A percentile compares a stretch with the other conserved stretches of the same genome.
Evolutionary conservation across 192 early-diverging fungal species (phyloP).

Genomic region (Linnemannia zychae): DNA sequence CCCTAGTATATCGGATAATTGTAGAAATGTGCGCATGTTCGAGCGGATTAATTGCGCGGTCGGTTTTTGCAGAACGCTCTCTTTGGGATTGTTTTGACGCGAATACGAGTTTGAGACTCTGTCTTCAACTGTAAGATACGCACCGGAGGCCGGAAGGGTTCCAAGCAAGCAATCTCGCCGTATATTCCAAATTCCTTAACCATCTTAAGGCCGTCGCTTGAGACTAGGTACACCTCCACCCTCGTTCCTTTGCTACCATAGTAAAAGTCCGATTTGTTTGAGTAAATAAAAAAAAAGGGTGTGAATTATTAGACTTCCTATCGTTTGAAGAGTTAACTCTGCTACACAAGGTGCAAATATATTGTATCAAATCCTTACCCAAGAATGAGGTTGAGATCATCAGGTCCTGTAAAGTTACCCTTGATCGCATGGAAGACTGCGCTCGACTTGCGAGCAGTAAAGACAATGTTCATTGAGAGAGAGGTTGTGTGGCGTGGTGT

Average conservation of each 20-base stretch:
- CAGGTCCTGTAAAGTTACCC: conserved; percentile 73
- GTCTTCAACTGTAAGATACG: background rate
- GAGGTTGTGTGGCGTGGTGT: background rate
- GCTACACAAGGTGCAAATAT: too few species aligned
- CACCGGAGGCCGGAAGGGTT: conserved; percentile 63
- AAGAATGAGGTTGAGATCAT: conserved; percentile 79
- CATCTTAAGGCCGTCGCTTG: conserved; percentile 58
- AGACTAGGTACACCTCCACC: conserved; percentile 70
- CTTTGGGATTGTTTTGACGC: background rate
- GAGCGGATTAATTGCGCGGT: background rate
- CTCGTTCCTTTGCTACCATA: conserved; percentile 66
- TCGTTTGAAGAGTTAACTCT: background rate
- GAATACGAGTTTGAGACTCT: background rate
- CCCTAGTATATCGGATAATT: conserved; percentile 61
- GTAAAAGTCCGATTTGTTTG: background rate
- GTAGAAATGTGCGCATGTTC: background rate
- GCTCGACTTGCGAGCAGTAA: conserved; percentile 84
- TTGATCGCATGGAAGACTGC: conserved; percentile 75
- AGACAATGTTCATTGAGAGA: conserved; percentile 65
- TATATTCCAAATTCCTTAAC: conserved; percentile 73
- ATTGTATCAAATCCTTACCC: conserved; percentile 60
- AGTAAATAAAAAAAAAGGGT: background rate
- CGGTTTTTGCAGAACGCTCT: too few species aligned
- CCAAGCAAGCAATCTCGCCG: conserved; percentile 75
- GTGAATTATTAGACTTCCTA: background rate